phyloP scores from a whole-genome alignment of 805 yeast genomes.

The Danielozyma ontarioensis region DNA sequence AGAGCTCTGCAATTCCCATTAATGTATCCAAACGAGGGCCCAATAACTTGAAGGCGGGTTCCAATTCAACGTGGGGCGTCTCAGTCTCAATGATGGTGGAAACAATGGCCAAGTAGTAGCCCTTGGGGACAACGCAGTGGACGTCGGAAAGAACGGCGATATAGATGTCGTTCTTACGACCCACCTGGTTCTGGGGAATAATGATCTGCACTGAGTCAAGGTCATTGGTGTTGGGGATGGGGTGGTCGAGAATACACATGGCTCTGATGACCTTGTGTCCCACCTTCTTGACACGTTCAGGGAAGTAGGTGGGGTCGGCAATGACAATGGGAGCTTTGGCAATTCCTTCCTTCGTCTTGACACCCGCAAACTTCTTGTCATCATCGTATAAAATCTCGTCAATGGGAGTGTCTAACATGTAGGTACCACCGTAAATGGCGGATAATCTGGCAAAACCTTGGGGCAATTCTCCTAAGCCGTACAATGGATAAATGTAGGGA shows the following conservation, averaged over 20 bases:
- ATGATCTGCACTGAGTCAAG: constrained; percentile 90
- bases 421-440: constrained; percentile 97
- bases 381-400: constrained; percentile 79
- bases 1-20: constrained; percentile 90
- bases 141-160: constrained; percentile 84
- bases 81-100: constrained; percentile 94
- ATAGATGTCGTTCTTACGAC: constrained; percentile 89
- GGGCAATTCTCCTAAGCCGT: constrained; percentile 97
- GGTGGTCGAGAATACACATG: constrained; percentile 85
- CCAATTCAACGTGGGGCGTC: constrained; percentile 85
- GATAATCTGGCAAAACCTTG: constrained; percentile 97
- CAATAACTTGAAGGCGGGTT: constrained; percentile 87
- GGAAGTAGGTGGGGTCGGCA: constrained; percentile 98
- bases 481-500: constrained; percentile 92
- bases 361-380: constrained; percentile 69
- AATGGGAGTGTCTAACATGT: constrained; percentile 94
- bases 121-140: constrained; percentile 86
- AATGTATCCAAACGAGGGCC: constrained; percentile 78
- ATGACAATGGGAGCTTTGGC: constrained; percentile 92
- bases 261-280: constrained; percentile 78
- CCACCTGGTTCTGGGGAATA: constrained; percentile 94
- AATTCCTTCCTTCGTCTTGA: constrained; percentile 83
- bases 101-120: constrained; percentile 86
- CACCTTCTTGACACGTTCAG: constrained; percentile 67
- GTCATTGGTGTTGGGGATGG: constrained; percentile 74